phyloP scores from a whole-genome alignment of 2,329 filamentous ascomycete genomes.

The Aspergillus quadrilineatus region DNA sequence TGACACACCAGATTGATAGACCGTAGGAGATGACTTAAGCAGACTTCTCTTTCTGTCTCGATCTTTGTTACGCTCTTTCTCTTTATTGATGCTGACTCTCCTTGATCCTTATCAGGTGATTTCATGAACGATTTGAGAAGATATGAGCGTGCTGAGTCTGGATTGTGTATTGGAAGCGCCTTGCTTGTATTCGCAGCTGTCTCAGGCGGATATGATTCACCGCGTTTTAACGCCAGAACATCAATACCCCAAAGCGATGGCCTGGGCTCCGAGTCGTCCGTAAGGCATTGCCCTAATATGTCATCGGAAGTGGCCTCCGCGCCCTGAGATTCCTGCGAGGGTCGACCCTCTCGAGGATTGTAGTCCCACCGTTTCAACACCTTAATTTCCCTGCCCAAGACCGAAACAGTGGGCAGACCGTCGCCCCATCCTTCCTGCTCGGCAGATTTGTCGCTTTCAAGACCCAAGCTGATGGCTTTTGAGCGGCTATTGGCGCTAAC shows the following conservation, averaged over 20 bases:
- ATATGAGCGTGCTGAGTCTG: slow-evolving; percentile 65
- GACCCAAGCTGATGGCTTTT: slow-evolving; percentile 72
- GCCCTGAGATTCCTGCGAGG: slow-evolving; percentile 18
- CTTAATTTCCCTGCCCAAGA: slow-evolving; percentile 71
- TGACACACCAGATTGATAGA: slow-evolving; percentile 69
- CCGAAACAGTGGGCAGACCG: slow-evolving; percentile 69
- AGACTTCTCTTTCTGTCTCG: slow-evolving; percentile 64
- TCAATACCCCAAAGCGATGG: slow-evolving; percentile 60
- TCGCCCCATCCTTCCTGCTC: slow-evolving; percentile 71
- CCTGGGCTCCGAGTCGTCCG: slow-evolving; percentile 12
- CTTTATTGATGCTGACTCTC: slow-evolving; percentile 37
- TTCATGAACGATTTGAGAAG: slow-evolving; percentile 50
- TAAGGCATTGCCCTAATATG: slow-evolving; percentile 13
- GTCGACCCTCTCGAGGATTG: slow-evolving; percentile 53
- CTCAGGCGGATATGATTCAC: slow-evolving; percentile 31
- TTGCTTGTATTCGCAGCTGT: slow-evolving; percentile 22
- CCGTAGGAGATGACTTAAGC: slow-evolving; percentile 67
- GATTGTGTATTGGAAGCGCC: slow-evolving; percentile 70
- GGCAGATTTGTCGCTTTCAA: slow-evolving; percentile 64
- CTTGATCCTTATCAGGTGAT: slow-evolving; percentile 10
- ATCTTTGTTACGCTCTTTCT: slow-evolving; percentile 50
- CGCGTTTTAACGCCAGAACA: slow-evolving; percentile 54
- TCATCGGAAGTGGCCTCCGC: slow-evolving; percentile 12
- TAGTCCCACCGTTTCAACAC: slow-evolving; percentile 80
- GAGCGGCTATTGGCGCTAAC: slow-evolving; percentile 77